Evolutionary conservation across 2,329 filamentous ascomycete genomes (phyloP).

Genomic region (Aspergillus piperis): DNA sequence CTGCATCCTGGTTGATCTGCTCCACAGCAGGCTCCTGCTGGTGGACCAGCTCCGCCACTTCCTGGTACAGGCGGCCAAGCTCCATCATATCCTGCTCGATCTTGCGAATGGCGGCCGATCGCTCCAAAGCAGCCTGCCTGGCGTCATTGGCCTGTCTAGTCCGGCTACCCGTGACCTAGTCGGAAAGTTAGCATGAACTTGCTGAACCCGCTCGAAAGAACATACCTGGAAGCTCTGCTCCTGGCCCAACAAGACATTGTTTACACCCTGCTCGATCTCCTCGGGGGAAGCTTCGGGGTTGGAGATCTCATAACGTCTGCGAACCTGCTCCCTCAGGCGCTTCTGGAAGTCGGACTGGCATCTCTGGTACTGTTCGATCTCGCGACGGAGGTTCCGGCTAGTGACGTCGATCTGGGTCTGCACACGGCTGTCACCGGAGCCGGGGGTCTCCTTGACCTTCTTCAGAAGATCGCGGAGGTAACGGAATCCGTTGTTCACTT

Average conservation of each 20-base stretch:
- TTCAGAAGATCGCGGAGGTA: constrained; percentile 77
- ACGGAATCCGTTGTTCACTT: constrained; percentile 83
- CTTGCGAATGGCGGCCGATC: constrained; percentile 85
- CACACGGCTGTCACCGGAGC: constrained; percentile 72
- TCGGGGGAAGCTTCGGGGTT: constrained; percentile 75
- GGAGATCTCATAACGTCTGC: constrained; percentile 87
- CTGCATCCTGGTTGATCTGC: constrained; percentile 82
- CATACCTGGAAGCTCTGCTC: constrained; percentile 83
- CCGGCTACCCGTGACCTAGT: constrained; percentile 44
- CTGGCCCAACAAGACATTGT: constrained; percentile 63
- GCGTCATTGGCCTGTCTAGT: constrained; percentile 78
- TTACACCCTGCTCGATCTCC: constrained; percentile 76
- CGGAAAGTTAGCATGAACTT: not conserved
- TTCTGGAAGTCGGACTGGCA: constrained; percentile 79
- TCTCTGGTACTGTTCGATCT: constrained; percentile 79
- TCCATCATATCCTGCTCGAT: constrained; percentile 90
- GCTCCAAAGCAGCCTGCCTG: constrained; percentile 73
- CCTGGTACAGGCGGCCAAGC: constrained; percentile 82
- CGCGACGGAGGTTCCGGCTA: constrained; percentile 75
- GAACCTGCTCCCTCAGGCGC: constrained; percentile 79
- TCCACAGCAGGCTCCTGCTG: constrained; percentile 80
- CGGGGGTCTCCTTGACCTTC: constrained; percentile 77
- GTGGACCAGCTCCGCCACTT: constrained; percentile 81
- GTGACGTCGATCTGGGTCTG: constrained; percentile 77
- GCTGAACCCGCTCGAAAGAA: not conserved